A percentile compares a stretch with the other conserved stretches of the same genome.
Conservation (phyloP, 2,329 filamentous ascomycete genomes). For the Verticillium longisporum region DNA sequence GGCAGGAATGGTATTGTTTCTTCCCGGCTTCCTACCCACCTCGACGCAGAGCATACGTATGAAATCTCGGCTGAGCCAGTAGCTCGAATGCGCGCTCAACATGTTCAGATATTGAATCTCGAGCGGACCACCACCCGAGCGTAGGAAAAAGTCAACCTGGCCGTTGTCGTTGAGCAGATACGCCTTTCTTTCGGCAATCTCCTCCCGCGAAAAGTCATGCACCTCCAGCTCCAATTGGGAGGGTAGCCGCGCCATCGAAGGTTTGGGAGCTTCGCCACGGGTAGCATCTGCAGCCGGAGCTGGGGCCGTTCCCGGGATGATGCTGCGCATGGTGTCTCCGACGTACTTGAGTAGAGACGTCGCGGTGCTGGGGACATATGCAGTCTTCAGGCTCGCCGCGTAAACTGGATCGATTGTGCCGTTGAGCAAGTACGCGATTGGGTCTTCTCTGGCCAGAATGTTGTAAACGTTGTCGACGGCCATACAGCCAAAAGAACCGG, state of each 20-base stretch:
- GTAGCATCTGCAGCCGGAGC: not conserved
- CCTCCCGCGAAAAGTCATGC: slow-evolving; percentile 88
- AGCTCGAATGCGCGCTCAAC: slow-evolving; percentile 90
- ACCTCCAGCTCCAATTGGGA: slow-evolving; percentile 85
- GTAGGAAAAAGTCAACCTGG: slow-evolving; percentile 86
- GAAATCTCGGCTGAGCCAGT: slow-evolving; percentile 85
- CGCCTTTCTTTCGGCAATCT: slow-evolving; percentile 84
- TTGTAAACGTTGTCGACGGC: slow-evolving; percentile 97
- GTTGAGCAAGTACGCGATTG: slow-evolving; percentile 89
- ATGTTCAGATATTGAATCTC: slow-evolving; percentile 97
- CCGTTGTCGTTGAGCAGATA: slow-evolving; percentile 91
- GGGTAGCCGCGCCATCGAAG: slow-evolving; percentile 39
- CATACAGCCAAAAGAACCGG: slow-evolving; percentile 78
- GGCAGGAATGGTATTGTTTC: slow-evolving; percentile 46
- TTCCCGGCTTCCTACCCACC: slow-evolving; percentile 68
- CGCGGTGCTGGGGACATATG: slow-evolving; percentile 69
- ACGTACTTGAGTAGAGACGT: slow-evolving; percentile 60
- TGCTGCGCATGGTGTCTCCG: slow-evolving; percentile 53
- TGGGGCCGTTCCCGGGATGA: slow-evolving; percentile 45
- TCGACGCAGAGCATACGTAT: slow-evolving; percentile 87
- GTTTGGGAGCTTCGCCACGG: slow-evolving; percentile 16
- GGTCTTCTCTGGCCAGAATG: slow-evolving; percentile 62
- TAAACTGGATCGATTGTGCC: slow-evolving; percentile 80
- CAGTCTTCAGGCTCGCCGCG: slow-evolving; percentile 66
- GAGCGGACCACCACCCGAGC: slow-evolving; percentile 75